A percentile compares a stretch with the other conserved stretches of the same genome.
phyloP scores from a whole-genome alignment of 352 stramenopile species.

The Thraustotheca clavata region DNA sequence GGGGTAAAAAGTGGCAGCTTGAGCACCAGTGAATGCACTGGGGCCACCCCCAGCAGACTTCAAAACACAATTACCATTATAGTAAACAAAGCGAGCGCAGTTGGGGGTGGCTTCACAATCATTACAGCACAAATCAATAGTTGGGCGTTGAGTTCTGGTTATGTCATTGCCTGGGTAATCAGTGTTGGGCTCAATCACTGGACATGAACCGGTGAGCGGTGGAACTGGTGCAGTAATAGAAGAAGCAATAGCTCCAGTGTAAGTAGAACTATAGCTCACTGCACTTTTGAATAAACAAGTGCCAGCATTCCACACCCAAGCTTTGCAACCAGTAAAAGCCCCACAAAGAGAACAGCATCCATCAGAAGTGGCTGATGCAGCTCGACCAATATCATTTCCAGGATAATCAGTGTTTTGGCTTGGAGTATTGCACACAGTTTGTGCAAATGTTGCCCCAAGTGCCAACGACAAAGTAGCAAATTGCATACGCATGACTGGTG shows the following conservation, averaged over 20 bases:
- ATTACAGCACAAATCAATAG: neutral
- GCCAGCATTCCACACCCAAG: neutral
- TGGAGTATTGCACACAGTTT: neutral
- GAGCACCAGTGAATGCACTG: neutral
- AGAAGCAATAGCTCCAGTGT: neutral
- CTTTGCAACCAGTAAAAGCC: neutral
- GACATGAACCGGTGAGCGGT: too few species aligned
- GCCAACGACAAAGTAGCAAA: too few species aligned
- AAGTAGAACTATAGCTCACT: neutral
- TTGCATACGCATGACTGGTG: too few species aligned
- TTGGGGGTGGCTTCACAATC: neutral
- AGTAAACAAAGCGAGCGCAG: neutral
- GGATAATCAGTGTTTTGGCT: conserved; percentile 24
- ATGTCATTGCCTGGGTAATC: conserved; percentile 4
- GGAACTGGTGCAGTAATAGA: neutral
- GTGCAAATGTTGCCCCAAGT: too few species aligned
- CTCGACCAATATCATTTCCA: conserved; percentile 27
- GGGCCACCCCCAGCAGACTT: neutral
- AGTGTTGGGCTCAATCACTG: neutral
- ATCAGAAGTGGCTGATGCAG: conserved; percentile 1
- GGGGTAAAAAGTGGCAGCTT: neutral
- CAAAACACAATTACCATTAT: neutral
- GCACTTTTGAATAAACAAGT: conserved; percentile 1
- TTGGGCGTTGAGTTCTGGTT: neutral
- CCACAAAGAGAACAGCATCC: conserved; percentile 27